These are phyloP conservation scores for Sporobolus alterniflorus DNA, from an alignment of 202 grass and related monocot species.

Conservation along the genomic window DNA sequence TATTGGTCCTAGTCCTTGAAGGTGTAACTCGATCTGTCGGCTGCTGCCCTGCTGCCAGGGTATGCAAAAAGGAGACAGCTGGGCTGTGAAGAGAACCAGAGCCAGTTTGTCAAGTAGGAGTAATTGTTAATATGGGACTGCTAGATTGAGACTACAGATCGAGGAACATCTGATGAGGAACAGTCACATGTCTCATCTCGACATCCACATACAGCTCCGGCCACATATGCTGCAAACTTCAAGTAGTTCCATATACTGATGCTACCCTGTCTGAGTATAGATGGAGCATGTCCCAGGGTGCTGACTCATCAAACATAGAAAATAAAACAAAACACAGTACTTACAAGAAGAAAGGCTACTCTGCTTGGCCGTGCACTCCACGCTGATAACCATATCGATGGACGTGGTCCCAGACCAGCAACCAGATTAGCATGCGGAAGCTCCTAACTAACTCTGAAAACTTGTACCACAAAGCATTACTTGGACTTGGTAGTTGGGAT, in stretches of 20 bases:
- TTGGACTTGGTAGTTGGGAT: neutral
- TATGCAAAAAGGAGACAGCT: neutral
- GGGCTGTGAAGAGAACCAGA: slow-evolving; percentile 26
- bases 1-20: neutral
- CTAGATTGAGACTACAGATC: neutral
- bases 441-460: slow-evolving; percentile 18
- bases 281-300: neutral
- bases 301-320: neutral
- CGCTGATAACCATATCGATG: neutral
- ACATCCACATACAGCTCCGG: neutral
- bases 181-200: slow-evolving; percentile 3
- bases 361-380: neutral
- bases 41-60: neutral
- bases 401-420: neutral
- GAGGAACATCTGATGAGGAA: neutral
- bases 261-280: neutral
- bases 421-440: neutral
- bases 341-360: neutral
- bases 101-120: too few species aligned
- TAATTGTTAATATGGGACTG: neutral
- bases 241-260: neutral
- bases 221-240: neutral
- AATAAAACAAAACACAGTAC: neutral
- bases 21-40: slow-evolving; percentile 1
- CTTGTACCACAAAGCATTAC: slow-evolving; percentile 36